Conservation (phyloP, 2,329 filamentous ascomycete genomes). For the Fusarium marasasianum region DNA sequence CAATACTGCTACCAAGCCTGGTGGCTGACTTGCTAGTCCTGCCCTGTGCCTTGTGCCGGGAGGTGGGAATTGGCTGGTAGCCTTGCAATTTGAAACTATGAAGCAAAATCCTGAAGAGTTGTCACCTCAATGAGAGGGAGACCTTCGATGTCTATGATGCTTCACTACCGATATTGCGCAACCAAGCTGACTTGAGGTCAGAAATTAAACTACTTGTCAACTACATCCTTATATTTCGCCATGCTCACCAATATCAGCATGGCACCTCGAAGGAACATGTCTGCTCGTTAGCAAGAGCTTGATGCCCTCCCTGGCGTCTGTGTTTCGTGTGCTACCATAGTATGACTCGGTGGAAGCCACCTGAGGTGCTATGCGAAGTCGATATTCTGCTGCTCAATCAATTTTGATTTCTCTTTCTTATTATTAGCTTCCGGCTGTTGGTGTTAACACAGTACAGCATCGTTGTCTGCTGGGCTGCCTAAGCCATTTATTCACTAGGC, state of each 20-base stretch:
- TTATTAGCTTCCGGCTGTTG: not conserved
- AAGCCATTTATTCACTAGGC: conserved; percentile 8
- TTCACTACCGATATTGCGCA: not conserved
- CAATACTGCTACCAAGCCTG: not conserved
- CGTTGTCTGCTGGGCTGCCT: not conserved
- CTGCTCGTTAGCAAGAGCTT: not conserved
- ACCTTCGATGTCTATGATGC: not conserved
- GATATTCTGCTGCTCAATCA: not conserved
- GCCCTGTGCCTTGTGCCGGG: conserved; percentile 29
- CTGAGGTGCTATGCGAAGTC: not conserved
- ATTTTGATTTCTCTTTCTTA: not conserved
- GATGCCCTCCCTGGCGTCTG: not conserved
- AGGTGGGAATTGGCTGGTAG: not conserved
- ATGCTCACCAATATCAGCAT: not conserved
- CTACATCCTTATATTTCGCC: not conserved
- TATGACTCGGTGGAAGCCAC: not conserved
- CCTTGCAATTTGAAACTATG: not conserved
- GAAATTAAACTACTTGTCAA: not conserved
- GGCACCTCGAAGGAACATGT: not conserved
- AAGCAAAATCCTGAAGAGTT: conserved; percentile 4
- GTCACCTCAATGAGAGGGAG: not conserved
- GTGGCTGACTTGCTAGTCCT: conserved; percentile 7
- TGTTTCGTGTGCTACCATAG: not conserved
- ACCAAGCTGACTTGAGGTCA: not conserved
- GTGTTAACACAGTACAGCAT: not conserved